Conservation (phyloP, 1,139 yeast species). For the Taphrina pruni region DNA sequence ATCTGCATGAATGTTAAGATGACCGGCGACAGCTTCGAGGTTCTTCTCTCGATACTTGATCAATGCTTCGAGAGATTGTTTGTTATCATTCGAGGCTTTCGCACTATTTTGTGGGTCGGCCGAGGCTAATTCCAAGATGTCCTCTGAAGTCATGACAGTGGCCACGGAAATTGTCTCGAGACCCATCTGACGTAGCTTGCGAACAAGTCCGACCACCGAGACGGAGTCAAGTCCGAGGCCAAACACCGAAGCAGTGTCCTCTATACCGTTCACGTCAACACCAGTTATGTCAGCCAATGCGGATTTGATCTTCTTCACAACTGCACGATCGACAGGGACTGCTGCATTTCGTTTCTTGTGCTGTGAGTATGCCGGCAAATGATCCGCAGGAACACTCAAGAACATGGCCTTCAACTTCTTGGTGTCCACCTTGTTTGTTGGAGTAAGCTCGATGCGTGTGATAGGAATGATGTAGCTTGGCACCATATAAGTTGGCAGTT, state of each 20-base stretch:
- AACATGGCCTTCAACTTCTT: conserved; percentile 43
- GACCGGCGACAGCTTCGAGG: neutral
- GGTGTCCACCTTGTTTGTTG: conserved; percentile 47
- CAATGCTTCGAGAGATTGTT: neutral
- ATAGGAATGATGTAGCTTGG: conserved; percentile 47
- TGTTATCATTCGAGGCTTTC: neutral
- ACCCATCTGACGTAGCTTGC: conserved; percentile 33
- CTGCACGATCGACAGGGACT: conserved; percentile 2
- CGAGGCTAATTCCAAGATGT: conserved; percentile 18
- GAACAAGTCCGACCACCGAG: conserved; percentile 44
- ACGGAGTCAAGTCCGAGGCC: conserved; percentile 49
- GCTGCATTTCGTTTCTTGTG: too few species aligned
- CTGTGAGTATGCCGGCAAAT: conserved; percentile 1
- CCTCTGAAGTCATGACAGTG: conserved; percentile 40
- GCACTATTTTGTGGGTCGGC: neutral
- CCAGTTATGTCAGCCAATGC: conserved; percentile 22
- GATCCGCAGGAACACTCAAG: neutral
- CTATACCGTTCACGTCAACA: conserved; percentile 8
- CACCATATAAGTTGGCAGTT: conserved; percentile 47
- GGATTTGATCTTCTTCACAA: conserved; percentile 19
- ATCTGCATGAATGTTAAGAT: conserved; percentile 34
- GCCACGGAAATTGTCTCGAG: conserved; percentile 38
- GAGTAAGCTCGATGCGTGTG: conserved; percentile 45
- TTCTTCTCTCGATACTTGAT: neutral
- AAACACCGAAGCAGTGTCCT: conserved; percentile 44